Evolutionary conservation across 495 filamentous ascomycete species (phyloP).

Genomic region (Aspergillus saccharolyticus): DNA sequence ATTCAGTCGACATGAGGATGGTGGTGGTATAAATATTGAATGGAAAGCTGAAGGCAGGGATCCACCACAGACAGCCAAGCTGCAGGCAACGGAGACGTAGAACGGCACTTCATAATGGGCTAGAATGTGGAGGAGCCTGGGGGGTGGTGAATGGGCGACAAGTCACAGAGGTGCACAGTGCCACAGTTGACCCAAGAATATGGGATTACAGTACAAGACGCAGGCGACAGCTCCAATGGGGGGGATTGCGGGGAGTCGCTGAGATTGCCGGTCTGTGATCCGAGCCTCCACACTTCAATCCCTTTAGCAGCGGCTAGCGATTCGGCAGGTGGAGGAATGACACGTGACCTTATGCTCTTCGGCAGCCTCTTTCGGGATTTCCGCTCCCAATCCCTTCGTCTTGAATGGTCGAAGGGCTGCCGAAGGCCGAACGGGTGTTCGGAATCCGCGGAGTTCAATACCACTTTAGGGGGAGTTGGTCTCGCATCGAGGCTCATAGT

Average conservation of each 20-base stretch:
- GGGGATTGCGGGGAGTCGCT: slow-evolving; percentile 14
- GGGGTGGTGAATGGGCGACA: slow-evolving; percentile 2
- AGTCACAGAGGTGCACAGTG: background rate
- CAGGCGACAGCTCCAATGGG: background rate
- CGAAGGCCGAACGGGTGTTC: background rate
- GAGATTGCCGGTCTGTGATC: slow-evolving; percentile 26
- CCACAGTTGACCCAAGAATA: background rate
- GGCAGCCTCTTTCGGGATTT: slow-evolving; percentile 30
- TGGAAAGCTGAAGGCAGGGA: slow-evolving; percentile 24
- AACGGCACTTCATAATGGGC: slow-evolving; percentile 40
- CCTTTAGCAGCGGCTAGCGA: slow-evolving; percentile 21
- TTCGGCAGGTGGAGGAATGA: slow-evolving; percentile 31
- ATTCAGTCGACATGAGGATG: slow-evolving; percentile 3
- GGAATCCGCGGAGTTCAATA: too few species aligned
- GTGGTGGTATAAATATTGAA: slow-evolving; percentile 30
- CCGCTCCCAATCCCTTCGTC: background rate
- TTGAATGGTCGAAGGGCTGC: slow-evolving; percentile 4
- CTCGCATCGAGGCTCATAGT: background rate
- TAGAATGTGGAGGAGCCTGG: slow-evolving; percentile 28
- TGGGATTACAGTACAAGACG: background rate
- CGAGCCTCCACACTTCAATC: slow-evolving; percentile 16
- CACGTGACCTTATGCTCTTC: slow-evolving; percentile 28
- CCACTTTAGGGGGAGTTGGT: too few species aligned
- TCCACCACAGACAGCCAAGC: slow-evolving; percentile 11
- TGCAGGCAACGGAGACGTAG: slow-evolving; percentile 27